phyloP scores from a whole-genome alignment of 2,329 filamentous ascomycete genomes.

The Arthrobotrys conoides region DNA sequence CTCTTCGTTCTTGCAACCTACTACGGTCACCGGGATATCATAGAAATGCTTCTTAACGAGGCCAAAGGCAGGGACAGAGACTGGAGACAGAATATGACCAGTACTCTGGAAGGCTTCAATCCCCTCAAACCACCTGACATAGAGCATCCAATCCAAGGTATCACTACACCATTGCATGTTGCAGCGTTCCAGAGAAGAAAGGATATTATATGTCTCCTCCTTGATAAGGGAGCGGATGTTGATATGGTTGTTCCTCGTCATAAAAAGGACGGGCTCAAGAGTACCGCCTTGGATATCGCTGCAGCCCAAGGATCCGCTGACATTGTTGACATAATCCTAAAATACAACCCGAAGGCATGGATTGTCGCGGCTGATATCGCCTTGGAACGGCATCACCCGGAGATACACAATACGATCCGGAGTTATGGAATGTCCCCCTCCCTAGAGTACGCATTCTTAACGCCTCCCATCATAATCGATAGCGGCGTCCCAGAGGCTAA shows the following conservation, averaged over 20 bases:
- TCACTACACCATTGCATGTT: neutral
- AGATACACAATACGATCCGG: neutral
- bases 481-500: too few relatives aligned
- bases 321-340: neutral
- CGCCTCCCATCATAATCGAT: too few relatives aligned
- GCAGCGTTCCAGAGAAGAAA: slow-evolving; percentile 1
- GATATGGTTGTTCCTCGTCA: neutral
- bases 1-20: neutral
- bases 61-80: too few relatives aligned
- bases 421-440: neutral
- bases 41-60: neutral
- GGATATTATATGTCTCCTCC: neutral
- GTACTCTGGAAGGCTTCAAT: neutral
- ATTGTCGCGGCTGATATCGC: neutral
- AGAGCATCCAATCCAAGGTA: neutral
- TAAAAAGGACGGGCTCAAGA: neutral
- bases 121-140: neutral
- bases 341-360: neutral
- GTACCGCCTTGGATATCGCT: neutral
- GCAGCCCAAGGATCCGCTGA: neutral
- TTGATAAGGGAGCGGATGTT: slow-evolving; percentile 1
- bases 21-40: neutral
- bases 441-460: too few relatives aligned
- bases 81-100: neutral
- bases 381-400: neutral